These are phyloP conservation scores for Amaranthus hypochondriacus DNA, from an alignment of 148 eudicot genomes.

Conservation along the genomic window DNA sequence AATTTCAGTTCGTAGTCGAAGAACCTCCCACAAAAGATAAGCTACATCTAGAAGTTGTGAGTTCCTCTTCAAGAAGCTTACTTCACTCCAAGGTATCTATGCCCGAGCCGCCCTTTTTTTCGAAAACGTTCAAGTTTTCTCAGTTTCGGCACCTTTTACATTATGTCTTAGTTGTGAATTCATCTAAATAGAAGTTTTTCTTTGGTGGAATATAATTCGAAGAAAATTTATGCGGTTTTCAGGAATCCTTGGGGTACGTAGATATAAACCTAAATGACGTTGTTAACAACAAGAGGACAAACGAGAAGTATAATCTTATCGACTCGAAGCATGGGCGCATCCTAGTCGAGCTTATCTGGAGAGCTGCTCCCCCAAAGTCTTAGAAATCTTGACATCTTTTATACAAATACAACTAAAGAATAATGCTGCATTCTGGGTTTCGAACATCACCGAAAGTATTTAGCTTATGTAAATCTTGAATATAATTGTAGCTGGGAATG, in stretches of 20 bases:
- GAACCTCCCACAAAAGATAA: constrained; percentile 69
- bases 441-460: neutral
- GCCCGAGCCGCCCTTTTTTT: too few relatives aligned
- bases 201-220: neutral
- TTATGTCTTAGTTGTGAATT: neutral
- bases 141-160: neutral
- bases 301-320: constrained; percentile 74
- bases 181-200: neutral
- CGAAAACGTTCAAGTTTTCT: too few relatives aligned
- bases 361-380: constrained; percentile 32
- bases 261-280: constrained; percentile 76
- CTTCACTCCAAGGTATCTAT: constrained; percentile 60
- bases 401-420: neutral
- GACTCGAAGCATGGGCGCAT: constrained; percentile 81
- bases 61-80: constrained; percentile 58
- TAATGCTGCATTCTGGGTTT: neutral
- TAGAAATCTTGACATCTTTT: neutral
- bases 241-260: constrained; percentile 80
- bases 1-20: constrained; percentile 52
- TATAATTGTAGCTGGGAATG: constrained; percentile 2
- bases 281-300: constrained; percentile 72
- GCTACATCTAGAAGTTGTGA: constrained; percentile 62
- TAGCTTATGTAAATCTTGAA: constrained; percentile 17
- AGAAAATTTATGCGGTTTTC: constrained; percentile 12
- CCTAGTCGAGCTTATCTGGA: constrained; percentile 86